Percentiles rank a stretch among this genome's conserved stretches.
phyloP scores from a whole-genome alignment of 2,329 filamentous ascomycete genomes.

The Elsinoe perseae region DNA sequence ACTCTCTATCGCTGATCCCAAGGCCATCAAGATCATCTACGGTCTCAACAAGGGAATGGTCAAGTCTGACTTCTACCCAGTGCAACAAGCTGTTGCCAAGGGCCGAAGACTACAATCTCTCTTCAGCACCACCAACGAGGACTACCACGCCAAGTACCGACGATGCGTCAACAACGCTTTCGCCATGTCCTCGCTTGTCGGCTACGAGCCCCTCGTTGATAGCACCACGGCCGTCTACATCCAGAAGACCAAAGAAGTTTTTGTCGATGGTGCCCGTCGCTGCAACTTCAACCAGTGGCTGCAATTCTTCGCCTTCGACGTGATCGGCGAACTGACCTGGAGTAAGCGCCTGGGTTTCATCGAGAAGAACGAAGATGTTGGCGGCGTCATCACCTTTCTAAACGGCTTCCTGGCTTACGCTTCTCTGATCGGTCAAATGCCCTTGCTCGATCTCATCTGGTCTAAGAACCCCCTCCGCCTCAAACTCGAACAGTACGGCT shows the following conservation, averaged over 20 bases:
- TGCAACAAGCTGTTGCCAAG: slow-evolving; percentile 65
- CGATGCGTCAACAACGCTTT: slow-evolving; percentile 70
- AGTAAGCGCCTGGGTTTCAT: slow-evolving; percentile 68
- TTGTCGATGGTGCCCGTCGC: slow-evolving; percentile 31
- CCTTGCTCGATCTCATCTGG: slow-evolving; percentile 59
- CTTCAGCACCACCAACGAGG: slow-evolving; percentile 68
- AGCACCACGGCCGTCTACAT: slow-evolving; percentile 66
- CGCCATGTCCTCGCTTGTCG: slow-evolving; percentile 66
- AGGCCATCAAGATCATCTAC: slow-evolving; percentile 68
- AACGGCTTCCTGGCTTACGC: slow-evolving; percentile 61
- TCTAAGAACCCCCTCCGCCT: slow-evolving; percentile 69
- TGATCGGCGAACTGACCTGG: slow-evolving; percentile 71
- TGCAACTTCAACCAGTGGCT: slow-evolving; percentile 66
- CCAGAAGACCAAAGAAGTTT: slow-evolving; percentile 38
- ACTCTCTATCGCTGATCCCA: slow-evolving; percentile 65
- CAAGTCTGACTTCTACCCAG: slow-evolving; percentile 77
- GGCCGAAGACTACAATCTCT: slow-evolving; percentile 62
- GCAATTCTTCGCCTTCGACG: slow-evolving; percentile 75
- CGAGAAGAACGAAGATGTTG: slow-evolving; percentile 65
- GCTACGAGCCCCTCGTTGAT: slow-evolving; percentile 74
- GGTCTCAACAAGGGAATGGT: slow-evolving; percentile 72
- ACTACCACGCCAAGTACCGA: slow-evolving; percentile 66
- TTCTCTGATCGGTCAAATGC: slow-evolving; percentile 62
- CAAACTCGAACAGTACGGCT: slow-evolving; percentile 57
- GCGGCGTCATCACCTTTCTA: slow-evolving; percentile 62